These are phyloP conservation scores for Acidomyces sp. DNA, from an alignment of 495 filamentous ascomycete species.

Conservation along the genomic window DNA sequence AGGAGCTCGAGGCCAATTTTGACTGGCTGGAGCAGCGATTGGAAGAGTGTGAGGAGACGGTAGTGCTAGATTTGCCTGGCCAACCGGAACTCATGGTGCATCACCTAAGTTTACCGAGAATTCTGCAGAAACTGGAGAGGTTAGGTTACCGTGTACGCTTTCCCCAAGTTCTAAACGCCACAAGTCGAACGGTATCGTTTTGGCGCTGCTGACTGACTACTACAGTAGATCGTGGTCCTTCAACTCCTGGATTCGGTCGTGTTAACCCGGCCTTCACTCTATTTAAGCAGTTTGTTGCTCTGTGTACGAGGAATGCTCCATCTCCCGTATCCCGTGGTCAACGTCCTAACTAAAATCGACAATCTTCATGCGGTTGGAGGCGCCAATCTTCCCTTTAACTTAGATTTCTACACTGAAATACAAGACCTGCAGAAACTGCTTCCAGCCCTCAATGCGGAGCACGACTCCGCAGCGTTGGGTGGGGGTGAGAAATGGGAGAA, in stretches of 20 bases:
- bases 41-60: slow-evolving; percentile 61
- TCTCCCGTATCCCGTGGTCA: slow-evolving; percentile 82
- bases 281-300: slow-evolving; percentile 83
- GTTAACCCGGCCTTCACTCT: slow-evolving; percentile 81
- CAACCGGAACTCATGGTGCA: slow-evolving; percentile 96
- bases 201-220: slow-evolving; percentile 12
- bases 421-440: slow-evolving; percentile 78
- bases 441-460: slow-evolving; percentile 53
- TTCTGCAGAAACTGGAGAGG: slow-evolving; percentile 82
- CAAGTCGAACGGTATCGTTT: background rate
- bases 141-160: slow-evolving; percentile 72
- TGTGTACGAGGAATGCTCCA: slow-evolving; percentile 93
- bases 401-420: slow-evolving; percentile 97
- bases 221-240: slow-evolving; percentile 67
- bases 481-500: slow-evolving; percentile 51
- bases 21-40: slow-evolving; percentile 62
- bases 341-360: slow-evolving; percentile 95
- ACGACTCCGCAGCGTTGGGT: background rate
- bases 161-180: slow-evolving; percentile 2
- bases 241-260: slow-evolving; percentile 87
- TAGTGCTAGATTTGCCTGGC: slow-evolving; percentile 91
- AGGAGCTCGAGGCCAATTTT: slow-evolving; percentile 84
- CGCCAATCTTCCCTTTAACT: slow-evolving; percentile 73
- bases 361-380: slow-evolving; percentile 56
- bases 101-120: slow-evolving; percentile 75